Conservation (phyloP, 2,329 filamentous ascomycete genomes). For the Penicillium griseofulvum region DNA sequence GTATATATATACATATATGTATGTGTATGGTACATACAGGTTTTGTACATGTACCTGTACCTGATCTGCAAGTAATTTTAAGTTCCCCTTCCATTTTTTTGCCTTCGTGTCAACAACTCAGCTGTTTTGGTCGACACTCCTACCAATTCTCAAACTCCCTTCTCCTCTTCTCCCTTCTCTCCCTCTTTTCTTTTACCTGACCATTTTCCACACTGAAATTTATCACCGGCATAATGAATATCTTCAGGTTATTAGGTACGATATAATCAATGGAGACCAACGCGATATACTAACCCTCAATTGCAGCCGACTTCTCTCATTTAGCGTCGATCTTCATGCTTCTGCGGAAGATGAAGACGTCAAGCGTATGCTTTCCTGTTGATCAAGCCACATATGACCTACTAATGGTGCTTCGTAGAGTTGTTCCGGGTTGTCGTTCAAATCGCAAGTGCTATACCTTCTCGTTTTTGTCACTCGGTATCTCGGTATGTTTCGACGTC, state of each 20-base stretch:
- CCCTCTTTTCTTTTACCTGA: neutral
- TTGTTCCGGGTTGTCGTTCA: constrained; percentile 97
- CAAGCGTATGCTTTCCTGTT: constrained; percentile 63
- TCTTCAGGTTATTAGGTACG: constrained; percentile 66
- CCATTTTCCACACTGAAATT: neutral
- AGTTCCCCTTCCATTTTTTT: constrained; percentile 23
- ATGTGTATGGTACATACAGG: constrained; percentile 6
- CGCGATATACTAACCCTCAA: constrained; percentile 17
- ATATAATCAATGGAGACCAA: neutral
- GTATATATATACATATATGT: no score
- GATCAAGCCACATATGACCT: neutral
- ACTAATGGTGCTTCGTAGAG: constrained; percentile 57
- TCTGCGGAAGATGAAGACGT: constrained; percentile 91
- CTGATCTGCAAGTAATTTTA: constrained; percentile 20
- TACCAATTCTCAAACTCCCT: neutral
- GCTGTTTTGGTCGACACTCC: neutral
- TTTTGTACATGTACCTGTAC: constrained; percentile 5
- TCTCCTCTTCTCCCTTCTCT: neutral
- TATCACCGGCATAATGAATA: constrained; percentile 57
- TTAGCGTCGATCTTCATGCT: constrained; percentile 90
- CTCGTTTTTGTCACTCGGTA: constrained; percentile 93
- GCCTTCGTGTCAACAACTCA: constrained; percentile 44
- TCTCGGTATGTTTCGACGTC: constrained; percentile 58
- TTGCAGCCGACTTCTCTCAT: constrained; percentile 87
- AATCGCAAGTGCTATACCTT: constrained; percentile 93